A percentile compares a stretch with the other conserved stretches of the same genome.
Evolutionary conservation across 139 green algal genomes (phyloP).

Genomic region (Spirogloea muscicola): DNA sequence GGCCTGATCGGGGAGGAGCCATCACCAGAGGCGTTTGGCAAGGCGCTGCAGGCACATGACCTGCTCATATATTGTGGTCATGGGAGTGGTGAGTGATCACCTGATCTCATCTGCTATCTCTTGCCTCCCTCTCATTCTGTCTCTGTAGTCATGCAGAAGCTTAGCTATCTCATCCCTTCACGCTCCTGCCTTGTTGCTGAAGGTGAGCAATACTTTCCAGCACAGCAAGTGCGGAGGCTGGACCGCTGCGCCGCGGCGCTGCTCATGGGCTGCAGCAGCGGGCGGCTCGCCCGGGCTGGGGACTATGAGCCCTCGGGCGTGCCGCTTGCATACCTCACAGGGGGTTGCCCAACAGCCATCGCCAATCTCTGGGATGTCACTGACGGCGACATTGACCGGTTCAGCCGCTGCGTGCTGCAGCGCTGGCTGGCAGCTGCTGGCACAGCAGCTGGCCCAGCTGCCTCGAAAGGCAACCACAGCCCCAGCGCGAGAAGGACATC

Average conservation of each 20-base stretch:
- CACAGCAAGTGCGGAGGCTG: constrained; percentile 57
- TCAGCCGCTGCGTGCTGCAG: constrained; percentile 60
- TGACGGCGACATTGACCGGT: constrained; percentile 90
- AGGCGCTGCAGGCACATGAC: constrained; percentile 56
- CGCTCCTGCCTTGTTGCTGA: neutral
- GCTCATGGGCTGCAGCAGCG: constrained; percentile 91
- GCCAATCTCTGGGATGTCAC: constrained; percentile 97
- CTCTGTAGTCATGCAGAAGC: too few relatives aligned
- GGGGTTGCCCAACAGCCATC: constrained; percentile 73
- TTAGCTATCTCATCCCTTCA: neutral
- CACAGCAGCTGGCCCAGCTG: neutral
- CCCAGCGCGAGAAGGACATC: too few relatives aligned
- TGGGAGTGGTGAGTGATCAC: constrained; percentile 65
- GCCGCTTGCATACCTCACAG: constrained; percentile 68
- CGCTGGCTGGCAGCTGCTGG: constrained; percentile 56
- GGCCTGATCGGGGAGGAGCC: constrained; percentile 42
- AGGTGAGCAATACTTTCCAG: constrained; percentile 48
- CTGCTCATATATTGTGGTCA: constrained; percentile 91
- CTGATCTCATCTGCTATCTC: constrained; percentile 7
- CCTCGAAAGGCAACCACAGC: constrained; percentile 11
- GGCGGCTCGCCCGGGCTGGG: constrained; percentile 52
- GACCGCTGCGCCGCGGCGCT: constrained; percentile 60
- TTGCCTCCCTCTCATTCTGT: too few relatives aligned
- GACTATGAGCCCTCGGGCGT: constrained; percentile 68
- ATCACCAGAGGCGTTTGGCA: constrained; percentile 42